These are phyloP conservation scores for Gorgonomyces haynaldii DNA, from an alignment of 192 early-diverging fungal genomes.

Conservation along the genomic window DNA sequence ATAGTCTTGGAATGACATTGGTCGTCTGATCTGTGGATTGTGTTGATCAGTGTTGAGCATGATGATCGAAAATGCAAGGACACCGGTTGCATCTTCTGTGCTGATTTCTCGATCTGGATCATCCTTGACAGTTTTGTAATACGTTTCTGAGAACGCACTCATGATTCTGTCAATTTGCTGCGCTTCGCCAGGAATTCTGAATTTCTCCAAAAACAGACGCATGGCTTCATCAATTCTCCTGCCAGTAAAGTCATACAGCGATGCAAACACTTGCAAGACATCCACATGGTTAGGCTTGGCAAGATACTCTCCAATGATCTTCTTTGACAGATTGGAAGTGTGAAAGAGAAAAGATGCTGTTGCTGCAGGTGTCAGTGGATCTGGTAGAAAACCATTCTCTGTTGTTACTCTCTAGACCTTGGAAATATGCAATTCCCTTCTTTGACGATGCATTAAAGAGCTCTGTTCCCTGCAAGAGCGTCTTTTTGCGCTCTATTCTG, in stretches of 20 bases:
- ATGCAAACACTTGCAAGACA: conserved; percentile 72
- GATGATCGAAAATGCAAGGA: conserved; percentile 87
- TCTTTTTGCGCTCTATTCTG: conserved; percentile 61
- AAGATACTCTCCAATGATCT: conserved; percentile 75
- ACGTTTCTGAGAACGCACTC: conserved; percentile 77
- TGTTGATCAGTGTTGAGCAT: conserved; percentile 99
- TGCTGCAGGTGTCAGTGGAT: conserved; percentile 32
- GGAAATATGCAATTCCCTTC: conserved; percentile 71
- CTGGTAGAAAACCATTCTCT: conserved; percentile 37
- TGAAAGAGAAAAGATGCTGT: conserved; percentile 66
- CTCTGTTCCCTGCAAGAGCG: conserved; percentile 63
- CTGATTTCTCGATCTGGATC: conserved; percentile 52
- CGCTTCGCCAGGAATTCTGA: conserved; percentile 93
- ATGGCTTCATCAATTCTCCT: conserved; percentile 88
- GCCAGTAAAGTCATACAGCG: conserved; percentile 76
- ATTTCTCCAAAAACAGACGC: conserved; percentile 80
- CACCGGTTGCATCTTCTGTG: conserved; percentile 67
- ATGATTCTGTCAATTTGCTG: conserved; percentile 95
- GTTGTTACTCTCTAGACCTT: conserved; percentile 29
- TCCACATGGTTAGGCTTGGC: conserved; percentile 76
- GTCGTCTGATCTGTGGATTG: conserved; percentile 73
- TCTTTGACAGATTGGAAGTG: conserved; percentile 81
- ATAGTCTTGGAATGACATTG: conserved; percentile 89
- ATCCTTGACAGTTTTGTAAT: conserved; percentile 49
- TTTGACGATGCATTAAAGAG: conserved; percentile 82